Base-by-base conservation (phyloP, 495 filamentous ascomycete genomes). In the Podospora sp. region DNA sequence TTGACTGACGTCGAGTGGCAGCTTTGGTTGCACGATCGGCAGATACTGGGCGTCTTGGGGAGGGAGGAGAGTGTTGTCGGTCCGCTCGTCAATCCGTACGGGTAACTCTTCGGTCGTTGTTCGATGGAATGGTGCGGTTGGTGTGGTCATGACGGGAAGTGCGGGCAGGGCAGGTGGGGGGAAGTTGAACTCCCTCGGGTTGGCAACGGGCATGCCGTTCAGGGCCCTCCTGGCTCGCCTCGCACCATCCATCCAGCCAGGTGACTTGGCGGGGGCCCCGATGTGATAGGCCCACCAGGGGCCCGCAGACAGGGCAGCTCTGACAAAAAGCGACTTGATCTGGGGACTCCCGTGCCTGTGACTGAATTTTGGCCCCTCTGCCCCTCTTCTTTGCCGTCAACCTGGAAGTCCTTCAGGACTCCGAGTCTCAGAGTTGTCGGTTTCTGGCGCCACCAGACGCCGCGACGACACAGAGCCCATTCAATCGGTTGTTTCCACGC, bases 261-360 rank as follows among this genome's bases (percentile, higher is more conserved):
- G 60, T 62, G 60, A 62, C 56, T 57, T 21, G 26, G 56, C n/a
- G 35, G 59, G n/a, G 20, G 18, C 33, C 60, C 26, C 35, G 26
- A 62, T 62, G 60, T 50, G 60, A 62, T 36, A 36, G 57, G 57
- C 57, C 57, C 24, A 25, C 24, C 24, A 49, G 20, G 60, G 60
- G 60, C 20, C 60, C 33, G 36, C 35, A 18, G n/a, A 24, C 26
- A 21, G 26, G 29, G 25, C 57, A 33, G 57, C n/a, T 26, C 52
- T 11, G 14, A 55, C 52, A 22, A 59, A 62, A 62, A 36, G 60
- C 35, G 60, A 29, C 56, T 33, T 59, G 56, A 26, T 9, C 56
- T 50, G 21, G 33, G n/a, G 25, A 35, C 50, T n/a, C 29, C 35
- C 14, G 40, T 16, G 26, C 40, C 35, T 16, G 57, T 26, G 50